Base-by-base conservation (phyloP, 441 rosid genomes). In the Erysimum cheiri region DNA sequence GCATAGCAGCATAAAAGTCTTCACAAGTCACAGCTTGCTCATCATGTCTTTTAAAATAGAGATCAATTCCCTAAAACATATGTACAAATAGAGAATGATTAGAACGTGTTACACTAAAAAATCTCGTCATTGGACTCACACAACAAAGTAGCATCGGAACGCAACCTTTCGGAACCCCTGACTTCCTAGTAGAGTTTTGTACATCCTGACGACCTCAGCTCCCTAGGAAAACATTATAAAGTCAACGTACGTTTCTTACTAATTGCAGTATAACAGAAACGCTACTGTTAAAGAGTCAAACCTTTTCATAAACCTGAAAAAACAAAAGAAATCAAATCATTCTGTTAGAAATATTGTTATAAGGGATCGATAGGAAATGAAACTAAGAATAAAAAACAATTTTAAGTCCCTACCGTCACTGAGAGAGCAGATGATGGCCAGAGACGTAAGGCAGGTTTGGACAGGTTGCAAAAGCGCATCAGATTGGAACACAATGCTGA, bases 191-290 rank as follows among this genome's bases (percentile, higher is more conserved):
- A 95, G 78, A 73, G 98, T 95, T 83, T 92, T 95, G 96, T 95
- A 95, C 99, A 95, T 95, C 92, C 98, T 84, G 55, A 95, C 98
- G 67, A 95, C 99, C 86, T 95, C 98, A 71, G 99, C 99, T 82
- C 99, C 99, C 99, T 95, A 77, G 41, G 48, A 62, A 62, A 71
- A 46, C 17, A 70, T 28, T 39, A 78, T 24, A 37, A 35, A 11
- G 73, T 49, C 78, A 77, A 35, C 19, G 53, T 33, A 14, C 10
- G 46, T 55, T 60, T 50, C 43, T 60, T 48, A 50, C 50, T 50
- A 62, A 13, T 62, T 46, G 35, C 22, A 35, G n/a, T 56, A 33
- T 22, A 63, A 71, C 60, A 69, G 64, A 26, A 40, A 52, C 57
- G 17, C 26, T 37, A 35, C 24, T 2, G 32, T 29, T 60, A 53